phyloP scores from a whole-genome alignment of 2,329 filamentous ascomycete genomes.

The Aspergillus candidus region DNA sequence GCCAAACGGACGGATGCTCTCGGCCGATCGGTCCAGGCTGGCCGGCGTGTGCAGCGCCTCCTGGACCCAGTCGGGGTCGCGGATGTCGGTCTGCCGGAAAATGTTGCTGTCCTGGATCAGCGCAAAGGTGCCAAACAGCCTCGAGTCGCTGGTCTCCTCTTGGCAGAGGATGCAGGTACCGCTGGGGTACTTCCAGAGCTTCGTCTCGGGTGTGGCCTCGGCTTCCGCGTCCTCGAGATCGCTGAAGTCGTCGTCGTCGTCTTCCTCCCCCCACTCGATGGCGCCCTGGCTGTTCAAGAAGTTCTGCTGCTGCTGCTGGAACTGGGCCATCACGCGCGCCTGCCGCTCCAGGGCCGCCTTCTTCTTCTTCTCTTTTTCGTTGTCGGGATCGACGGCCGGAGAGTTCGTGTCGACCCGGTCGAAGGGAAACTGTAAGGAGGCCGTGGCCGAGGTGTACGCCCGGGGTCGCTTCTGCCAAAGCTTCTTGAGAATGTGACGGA shows the following conservation, averaged over 20 bases:
- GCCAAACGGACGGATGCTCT: slow-evolving; percentile 79
- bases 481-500: slow-evolving; percentile 72
- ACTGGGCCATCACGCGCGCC: slow-evolving; percentile 93
- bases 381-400: slow-evolving; percentile 59
- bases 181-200: slow-evolving; percentile 81
- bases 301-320: slow-evolving; percentile 93
- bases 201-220: slow-evolving; percentile 55
- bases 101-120: slow-evolving; percentile 81
- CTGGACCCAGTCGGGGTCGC: slow-evolving; percentile 74
- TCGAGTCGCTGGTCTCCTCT: slow-evolving; percentile 85
- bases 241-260: slow-evolving; percentile 52
- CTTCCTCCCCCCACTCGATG: slow-evolving; percentile 72
- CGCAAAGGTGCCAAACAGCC: slow-evolving; percentile 88
- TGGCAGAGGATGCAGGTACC: slow-evolving; percentile 95
- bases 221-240: slow-evolving; percentile 49
- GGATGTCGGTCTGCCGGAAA: slow-evolving; percentile 75
- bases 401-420: slow-evolving; percentile 78
- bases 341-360: slow-evolving; percentile 83
- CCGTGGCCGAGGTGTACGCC: slow-evolving; percentile 64
- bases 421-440: slow-evolving; percentile 54
- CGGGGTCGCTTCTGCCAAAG: slow-evolving; percentile 76
- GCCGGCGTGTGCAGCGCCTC: slow-evolving; percentile 73
- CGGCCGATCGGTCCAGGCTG: slow-evolving; percentile 79
- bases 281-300: slow-evolving; percentile 86
- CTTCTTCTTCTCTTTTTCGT: slow-evolving; percentile 72